A percentile compares a stretch with the other conserved stretches of the same genome.
phyloP scores from a whole-genome alignment of 768 basidiomycete species.

The Suillus ampliporus region DNA sequence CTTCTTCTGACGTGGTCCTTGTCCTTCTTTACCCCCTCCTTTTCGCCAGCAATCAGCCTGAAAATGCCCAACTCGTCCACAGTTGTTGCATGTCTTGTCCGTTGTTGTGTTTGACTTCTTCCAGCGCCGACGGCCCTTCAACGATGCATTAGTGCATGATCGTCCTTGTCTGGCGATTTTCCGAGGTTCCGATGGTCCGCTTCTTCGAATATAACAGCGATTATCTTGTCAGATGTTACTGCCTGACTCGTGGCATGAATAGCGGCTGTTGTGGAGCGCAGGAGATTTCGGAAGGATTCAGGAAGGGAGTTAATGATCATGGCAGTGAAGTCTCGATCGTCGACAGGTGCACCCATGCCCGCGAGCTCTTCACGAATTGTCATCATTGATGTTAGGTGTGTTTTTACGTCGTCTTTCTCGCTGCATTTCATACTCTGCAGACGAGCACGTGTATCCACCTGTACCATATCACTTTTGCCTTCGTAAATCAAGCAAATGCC shows the following conservation, averaged over 20 bases:
- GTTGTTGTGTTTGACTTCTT: background rate
- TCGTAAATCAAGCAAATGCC: constrained; percentile 11
- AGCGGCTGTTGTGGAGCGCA: constrained; percentile 5
- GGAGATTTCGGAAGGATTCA: background rate
- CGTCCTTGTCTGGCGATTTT: background rate
- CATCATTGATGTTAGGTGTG: constrained; percentile 10
- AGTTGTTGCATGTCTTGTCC: constrained; percentile 33
- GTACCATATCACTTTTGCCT: constrained; percentile 14
- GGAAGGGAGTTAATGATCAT: constrained; percentile 15
- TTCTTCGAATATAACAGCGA: constrained; percentile 8
- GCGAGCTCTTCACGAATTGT: constrained; percentile 2
- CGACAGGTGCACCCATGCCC: constrained; percentile 13
- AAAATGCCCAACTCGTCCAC: constrained; percentile 30
- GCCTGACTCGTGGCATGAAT: background rate
- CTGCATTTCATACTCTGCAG: constrained; percentile 15
- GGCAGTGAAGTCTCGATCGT: constrained; percentile 10
- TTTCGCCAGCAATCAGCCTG: constrained; percentile 36
- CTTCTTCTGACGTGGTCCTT: constrained; percentile 37
- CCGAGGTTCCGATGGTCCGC: constrained; percentile 4
- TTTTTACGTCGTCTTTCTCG: constrained; percentile 8
- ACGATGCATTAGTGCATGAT: constrained; percentile 2
- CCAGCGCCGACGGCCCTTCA: background rate
- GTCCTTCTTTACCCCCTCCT: constrained; percentile 45
- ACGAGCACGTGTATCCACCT: constrained; percentile 1
- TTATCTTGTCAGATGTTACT: background rate